Base-by-base conservation (phyloP, 75 land plant genomes). In the Isoetes taiwanensis region DNA sequence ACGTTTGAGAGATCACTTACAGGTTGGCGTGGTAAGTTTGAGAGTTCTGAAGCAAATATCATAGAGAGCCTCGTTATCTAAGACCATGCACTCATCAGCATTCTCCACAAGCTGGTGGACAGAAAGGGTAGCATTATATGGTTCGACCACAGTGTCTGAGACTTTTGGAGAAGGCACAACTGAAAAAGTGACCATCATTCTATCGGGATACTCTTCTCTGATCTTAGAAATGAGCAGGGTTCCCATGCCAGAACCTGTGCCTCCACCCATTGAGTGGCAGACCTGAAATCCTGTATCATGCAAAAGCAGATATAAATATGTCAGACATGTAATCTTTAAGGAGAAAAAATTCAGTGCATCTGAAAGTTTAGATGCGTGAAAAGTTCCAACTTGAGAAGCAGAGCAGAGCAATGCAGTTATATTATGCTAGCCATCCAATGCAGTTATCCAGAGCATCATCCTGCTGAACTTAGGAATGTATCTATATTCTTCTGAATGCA, bases 151-250 rank as follows among this genome's bases (percentile, higher is more conserved):
- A 6, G 86, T 83, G 54, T 80, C 83, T 0, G 83, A 80, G 43
- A 80, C 83, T 74, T 80, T 80, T 1, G 83, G 65, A 21, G 84
- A 80, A 0, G 84, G 86, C 28, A 80, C 76, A 25, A 80, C 78
- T 27, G 84, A 80, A 72, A 83, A 83, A 2, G 85, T 81, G 17
- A 79, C 56, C 85, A 81, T 81, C 82, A 81, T 81, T 14, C 78
- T 33, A 29, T 58, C 60, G 9, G 60, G 60, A 12, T 58, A 58
- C 56, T 58, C 60, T 38, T 58, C 60, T 25, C 60, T 41, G 10
- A 58, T 43, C 56, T 58, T 58, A 10, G 39, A 38, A 58, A 78
- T 78, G 25, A 78, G 54, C 34, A 78, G 33, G 20, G 81, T 78
- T 1, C 81, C 81, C 81, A 78, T 78, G 24, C 82, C 81, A 34